phyloP scores from a whole-genome alignment of 306 rosid species.

The Delonix regia region DNA sequence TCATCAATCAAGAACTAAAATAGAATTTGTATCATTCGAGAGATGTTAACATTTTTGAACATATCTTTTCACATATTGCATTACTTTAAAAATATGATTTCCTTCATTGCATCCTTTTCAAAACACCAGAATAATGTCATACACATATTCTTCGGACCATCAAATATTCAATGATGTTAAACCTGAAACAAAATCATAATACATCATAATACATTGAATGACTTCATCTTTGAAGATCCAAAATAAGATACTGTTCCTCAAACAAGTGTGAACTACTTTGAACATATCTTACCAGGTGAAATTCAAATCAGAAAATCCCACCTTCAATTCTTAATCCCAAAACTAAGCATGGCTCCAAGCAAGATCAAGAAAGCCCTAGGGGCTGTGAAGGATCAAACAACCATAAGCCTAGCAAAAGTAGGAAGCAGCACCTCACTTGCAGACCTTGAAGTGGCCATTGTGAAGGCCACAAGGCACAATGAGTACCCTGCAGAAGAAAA shows the following conservation, averaged over 20 bases:
- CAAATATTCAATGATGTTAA: no score
- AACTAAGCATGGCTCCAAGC: slow-evolving; percentile 59
- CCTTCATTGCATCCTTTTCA: no score
- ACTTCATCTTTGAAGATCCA: no score
- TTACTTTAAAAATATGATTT: no score
- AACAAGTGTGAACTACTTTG: neutral
- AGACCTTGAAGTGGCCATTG: slow-evolving; percentile 91
- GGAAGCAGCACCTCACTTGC: slow-evolving; percentile 85
- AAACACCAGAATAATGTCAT: no score
- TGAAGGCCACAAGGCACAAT: slow-evolving; percentile 84
- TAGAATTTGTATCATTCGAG: neutral
- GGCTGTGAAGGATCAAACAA: slow-evolving; percentile 91
- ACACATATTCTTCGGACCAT: no score
- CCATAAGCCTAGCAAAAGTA: slow-evolving; percentile 90
- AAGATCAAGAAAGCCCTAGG: slow-evolving; percentile 81
- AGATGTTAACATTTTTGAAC: neutral
- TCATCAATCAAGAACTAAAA: neutral
- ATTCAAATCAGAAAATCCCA: slow-evolving; percentile 15
- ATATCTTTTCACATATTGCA: neutral
- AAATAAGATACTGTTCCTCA: neutral
- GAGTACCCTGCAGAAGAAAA: slow-evolving; percentile 87
- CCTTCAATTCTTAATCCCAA: neutral
- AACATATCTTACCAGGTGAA: slow-evolving; percentile 12
- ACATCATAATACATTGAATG: no score
- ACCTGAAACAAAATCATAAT: no score